A percentile compares a stretch with the other conserved stretches of the same genome.
phyloP scores from a whole-genome alignment of 306 rosid species.

The Trifolium fragiferum region DNA sequence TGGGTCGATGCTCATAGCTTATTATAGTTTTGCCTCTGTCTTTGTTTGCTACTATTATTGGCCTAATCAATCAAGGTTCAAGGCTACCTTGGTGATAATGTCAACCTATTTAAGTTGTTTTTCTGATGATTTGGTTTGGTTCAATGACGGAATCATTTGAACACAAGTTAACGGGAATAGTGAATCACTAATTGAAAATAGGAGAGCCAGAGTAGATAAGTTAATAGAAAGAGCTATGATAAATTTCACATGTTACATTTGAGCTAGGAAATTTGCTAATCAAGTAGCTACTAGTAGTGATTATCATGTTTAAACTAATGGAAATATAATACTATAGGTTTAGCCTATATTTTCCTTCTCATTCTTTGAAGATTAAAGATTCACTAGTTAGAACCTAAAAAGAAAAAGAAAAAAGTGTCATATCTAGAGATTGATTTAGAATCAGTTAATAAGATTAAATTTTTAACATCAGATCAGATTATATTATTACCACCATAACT shows the following conservation, averaged over 20 bases:
- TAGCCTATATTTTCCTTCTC: conserved; percentile 10
- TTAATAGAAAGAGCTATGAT: conserved; percentile 14
- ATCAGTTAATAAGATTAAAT: no score
- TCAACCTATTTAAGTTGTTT: conserved; percentile 4
- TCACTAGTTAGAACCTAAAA: conserved; percentile 4
- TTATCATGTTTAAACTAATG: conserved; percentile 21
- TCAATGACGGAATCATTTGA: conserved; percentile 26
- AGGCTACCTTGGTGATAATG: not conserved
- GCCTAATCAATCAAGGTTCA: not conserved
- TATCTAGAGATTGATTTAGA: conserved; percentile 22
- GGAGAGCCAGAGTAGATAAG: not conserved
- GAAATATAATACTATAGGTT: conserved; percentile 10
- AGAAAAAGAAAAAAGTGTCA: not conserved
- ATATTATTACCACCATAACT: not conserved
- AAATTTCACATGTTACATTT: conserved; percentile 23
- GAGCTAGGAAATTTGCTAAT: conserved; percentile 15
- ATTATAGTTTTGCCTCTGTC: not conserved
- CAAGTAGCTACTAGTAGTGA: conserved; percentile 7
- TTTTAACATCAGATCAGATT: no score
- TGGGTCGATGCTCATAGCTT: not conserved
- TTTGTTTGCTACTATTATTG: conserved; percentile 11
- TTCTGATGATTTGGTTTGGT: conserved; percentile 11
- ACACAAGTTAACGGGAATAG: not conserved
- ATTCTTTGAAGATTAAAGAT: conserved; percentile 3
- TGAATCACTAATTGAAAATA: conserved; percentile 1